These are phyloP conservation scores for Chrysoporthe puriensis DNA, from an alignment of 2,329 filamentous ascomycete species.

Conservation along the genomic window DNA sequence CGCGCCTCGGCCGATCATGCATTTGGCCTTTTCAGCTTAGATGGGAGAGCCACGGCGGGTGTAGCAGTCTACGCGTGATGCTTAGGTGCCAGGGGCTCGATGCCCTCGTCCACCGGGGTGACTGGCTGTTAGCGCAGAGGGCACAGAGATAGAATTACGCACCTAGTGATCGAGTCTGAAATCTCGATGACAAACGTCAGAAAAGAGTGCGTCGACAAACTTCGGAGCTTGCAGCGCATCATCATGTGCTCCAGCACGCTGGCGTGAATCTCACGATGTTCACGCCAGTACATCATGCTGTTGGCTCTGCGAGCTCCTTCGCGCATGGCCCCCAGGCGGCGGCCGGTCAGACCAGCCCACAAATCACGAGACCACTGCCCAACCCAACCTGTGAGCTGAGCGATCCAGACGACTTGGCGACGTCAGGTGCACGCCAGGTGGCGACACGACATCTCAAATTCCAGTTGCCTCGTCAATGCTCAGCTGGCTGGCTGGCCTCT, in stretches of 20 bases:
- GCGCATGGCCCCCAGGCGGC: neutral
- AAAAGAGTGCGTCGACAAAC: neutral
- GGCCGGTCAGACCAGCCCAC: neutral
- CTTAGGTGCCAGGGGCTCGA: neutral
- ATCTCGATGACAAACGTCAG: neutral
- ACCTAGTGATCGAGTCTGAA: neutral
- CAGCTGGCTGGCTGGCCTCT: neutral
- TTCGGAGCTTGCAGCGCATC: neutral
- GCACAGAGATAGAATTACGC: neutral
- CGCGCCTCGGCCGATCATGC: neutral
- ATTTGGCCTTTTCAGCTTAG: neutral
- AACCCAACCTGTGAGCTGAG: neutral
- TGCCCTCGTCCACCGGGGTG: neutral
- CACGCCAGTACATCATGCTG: neutral
- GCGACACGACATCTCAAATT: neutral
- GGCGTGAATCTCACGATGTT: neutral
- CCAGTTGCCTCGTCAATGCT: neutral
- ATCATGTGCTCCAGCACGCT: neutral
- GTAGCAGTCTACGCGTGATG: neutral
- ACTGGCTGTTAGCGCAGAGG: neutral
- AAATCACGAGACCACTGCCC: neutral
- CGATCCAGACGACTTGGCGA: neutral
- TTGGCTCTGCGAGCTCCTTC: neutral
- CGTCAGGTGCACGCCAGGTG: constrained; percentile 3
- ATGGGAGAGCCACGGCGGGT: neutral